Evolutionary conservation across 129 eudicot species (phyloP).

Genomic region (Escallonia herrerae): DNA sequence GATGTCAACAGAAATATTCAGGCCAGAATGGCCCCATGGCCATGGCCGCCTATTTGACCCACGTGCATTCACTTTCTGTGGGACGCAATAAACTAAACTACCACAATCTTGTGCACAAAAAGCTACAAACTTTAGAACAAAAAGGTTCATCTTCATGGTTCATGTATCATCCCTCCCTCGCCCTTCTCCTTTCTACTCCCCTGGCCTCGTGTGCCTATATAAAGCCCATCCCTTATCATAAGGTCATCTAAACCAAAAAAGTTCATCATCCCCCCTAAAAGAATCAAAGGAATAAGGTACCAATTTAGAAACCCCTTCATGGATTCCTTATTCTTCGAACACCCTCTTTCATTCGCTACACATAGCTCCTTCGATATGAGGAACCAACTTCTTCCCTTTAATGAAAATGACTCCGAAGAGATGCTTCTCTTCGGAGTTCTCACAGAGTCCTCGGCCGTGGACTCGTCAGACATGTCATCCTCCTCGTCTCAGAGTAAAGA

Average conservation of each 20-base stretch:
- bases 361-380: not conserved
- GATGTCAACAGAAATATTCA: no score
- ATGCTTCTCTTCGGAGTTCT: constrained; percentile 33
- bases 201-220: not conserved
- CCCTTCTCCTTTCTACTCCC: not conserved
- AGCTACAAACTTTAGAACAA: no score
- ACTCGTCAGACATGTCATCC: not conserved
- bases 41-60: not conserved
- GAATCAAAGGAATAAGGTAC: not conserved
- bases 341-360: not conserved
- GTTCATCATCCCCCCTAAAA: not conserved
- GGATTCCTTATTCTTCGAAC: not conserved
- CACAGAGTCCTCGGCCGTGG: not conserved
- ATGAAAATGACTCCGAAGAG: constrained; percentile 31
- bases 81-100: not conserved
- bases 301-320: not conserved
- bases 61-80: not conserved
- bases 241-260: not conserved
- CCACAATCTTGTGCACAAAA: not conserved
- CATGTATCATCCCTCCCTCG: not conserved
- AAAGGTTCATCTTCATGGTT: not conserved
- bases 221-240: not conserved
- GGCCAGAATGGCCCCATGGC: no score
- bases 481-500: not conserved
- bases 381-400: constrained; percentile 21